Percentiles rank a stretch among this genome's conserved stretches.
These are phyloP conservation scores for Citropsis articulata DNA, from an alignment of 345 rosid genomes.

Conservation along the genomic window DNA sequence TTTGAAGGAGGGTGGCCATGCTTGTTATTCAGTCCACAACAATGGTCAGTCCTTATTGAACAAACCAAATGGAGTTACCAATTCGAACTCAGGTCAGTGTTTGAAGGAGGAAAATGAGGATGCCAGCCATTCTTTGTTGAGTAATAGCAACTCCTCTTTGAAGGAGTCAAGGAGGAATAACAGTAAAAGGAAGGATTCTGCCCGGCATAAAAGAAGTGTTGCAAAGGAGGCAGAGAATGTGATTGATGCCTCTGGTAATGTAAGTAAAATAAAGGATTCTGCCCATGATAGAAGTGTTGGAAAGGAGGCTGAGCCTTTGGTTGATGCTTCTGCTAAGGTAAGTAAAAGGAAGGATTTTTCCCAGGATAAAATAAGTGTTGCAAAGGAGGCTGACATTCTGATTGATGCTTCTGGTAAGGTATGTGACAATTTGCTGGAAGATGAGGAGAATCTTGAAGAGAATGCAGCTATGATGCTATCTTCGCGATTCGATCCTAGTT, in stretches of 20 bases:
- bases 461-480: constrained; percentile 98
- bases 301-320: constrained; percentile 42
- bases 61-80: constrained; percentile 36
- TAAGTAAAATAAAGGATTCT: constrained; percentile 47
- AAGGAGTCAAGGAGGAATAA: constrained; percentile 40
- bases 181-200: constrained; percentile 51
- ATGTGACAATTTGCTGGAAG: constrained; percentile 47
- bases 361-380: constrained; percentile 18
- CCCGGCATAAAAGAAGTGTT: constrained; percentile 19
- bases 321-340: constrained; percentile 30
- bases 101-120: constrained; percentile 40
- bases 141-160: constrained; percentile 29
- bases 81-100: constrained; percentile 27
- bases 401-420: constrained; percentile 32
- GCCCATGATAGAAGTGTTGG: constrained; percentile 21
- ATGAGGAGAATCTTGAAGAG: constrained; percentile 92
- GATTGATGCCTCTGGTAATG: constrained; percentile 30
- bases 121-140: constrained; percentile 30
- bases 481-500: constrained; percentile 85
- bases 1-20: constrained; percentile 37
- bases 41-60: constrained; percentile 33
- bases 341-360: constrained; percentile 11
- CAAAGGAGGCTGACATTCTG: constrained; percentile 41
- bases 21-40: constrained; percentile 28
- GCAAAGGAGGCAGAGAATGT: constrained; percentile 42